A percentile compares a stretch with the other conserved stretches of the same genome.
Conservation (phyloP, 805 yeast species). For the Candida fluviatilis region DNA sequence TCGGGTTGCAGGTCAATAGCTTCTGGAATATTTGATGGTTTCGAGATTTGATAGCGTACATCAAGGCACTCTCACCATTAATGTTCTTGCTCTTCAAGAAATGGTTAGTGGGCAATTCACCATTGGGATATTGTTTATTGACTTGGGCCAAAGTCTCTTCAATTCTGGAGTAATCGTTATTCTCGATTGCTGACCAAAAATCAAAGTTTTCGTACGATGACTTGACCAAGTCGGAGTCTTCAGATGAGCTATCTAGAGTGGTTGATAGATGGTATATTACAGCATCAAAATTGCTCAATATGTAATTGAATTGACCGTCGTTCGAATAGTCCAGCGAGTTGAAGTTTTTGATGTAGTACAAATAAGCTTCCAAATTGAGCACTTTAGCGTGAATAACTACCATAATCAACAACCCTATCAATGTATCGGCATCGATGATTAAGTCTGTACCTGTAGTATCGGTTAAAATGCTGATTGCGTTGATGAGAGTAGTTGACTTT, state of each 20-base stretch:
- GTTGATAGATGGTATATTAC: conserved; percentile 57
- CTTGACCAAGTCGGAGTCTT: conserved; percentile 32
- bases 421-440: conserved; percentile 73
- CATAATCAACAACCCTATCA: conserved; percentile 67
- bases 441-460: conserved; percentile 10
- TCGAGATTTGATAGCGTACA: conserved; percentile 52
- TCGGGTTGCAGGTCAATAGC: conserved; percentile 42
- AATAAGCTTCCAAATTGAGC: conserved; percentile 54
- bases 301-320: conserved; percentile 71
- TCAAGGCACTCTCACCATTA: conserved; percentile 69
- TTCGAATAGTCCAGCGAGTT: conserved; percentile 28
- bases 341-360: conserved; percentile 63
- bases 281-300: conserved; percentile 80
- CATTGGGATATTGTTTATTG: conserved; percentile 6
- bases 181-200: conserved; percentile 51
- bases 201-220: conserved; percentile 45
- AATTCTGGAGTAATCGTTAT: conserved; percentile 19
- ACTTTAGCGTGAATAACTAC: conserved; percentile 65
- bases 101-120: conserved; percentile 15
- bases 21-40: conserved; percentile 42
- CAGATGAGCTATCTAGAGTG: conserved; percentile 14
- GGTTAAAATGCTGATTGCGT: conserved; percentile 52
- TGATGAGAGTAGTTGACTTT: conserved; percentile 47
- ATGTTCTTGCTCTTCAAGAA: conserved; percentile 23
- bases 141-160: conserved; percentile 11